Evolutionary conservation across 148 eudicot genomes (phyloP).

Genomic region (Camellia lanceoleosa): DNA sequence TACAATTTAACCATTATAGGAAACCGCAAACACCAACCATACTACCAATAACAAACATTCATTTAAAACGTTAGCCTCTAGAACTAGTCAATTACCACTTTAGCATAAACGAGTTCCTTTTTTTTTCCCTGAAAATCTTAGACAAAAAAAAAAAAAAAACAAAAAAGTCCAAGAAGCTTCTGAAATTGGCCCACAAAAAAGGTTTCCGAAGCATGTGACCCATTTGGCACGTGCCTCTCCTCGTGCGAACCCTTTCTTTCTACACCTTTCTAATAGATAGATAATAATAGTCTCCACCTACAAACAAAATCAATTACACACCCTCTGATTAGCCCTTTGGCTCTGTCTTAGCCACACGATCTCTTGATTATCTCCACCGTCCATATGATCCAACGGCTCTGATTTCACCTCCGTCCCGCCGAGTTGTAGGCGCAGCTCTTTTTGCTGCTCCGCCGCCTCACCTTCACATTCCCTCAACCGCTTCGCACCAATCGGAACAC

Average conservation of each 20-base stretch:
- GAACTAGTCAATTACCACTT: too few species aligned
- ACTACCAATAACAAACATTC: too few species aligned
- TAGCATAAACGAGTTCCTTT: background rate
- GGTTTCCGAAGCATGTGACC: slow-evolving; percentile 16
- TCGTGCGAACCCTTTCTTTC: slow-evolving; percentile 8
- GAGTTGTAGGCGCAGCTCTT: slow-evolving; percentile 42
- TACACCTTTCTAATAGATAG: background rate
- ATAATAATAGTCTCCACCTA: background rate
- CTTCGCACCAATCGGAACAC: slow-evolving; percentile 61
- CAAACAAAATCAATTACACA: slow-evolving; percentile 18
- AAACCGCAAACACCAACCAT: too few species aligned
- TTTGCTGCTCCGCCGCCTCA: slow-evolving; percentile 26
- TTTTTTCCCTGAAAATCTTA: background rate
- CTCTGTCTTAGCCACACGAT: slow-evolving; percentile 32
- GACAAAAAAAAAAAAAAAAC: background rate
- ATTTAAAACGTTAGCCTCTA: too few species aligned
- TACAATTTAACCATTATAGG: too few species aligned
- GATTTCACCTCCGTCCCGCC: slow-evolving; percentile 49
- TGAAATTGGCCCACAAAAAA: slow-evolving; percentile 16
- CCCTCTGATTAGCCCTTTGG: slow-evolving; percentile 25
- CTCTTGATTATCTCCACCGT: slow-evolving; percentile 25
- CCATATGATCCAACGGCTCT: slow-evolving; percentile 53
- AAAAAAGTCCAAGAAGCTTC: slow-evolving; percentile 18
- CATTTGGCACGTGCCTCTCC: slow-evolving; percentile 17
- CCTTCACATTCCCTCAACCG: slow-evolving; percentile 44